Percentiles rank a stretch among this genome's conserved stretches.
These are phyloP conservation scores for Chamaecyparis obtusa DNA, from an alignment of 75 land plant species.

Conservation along the genomic window DNA sequence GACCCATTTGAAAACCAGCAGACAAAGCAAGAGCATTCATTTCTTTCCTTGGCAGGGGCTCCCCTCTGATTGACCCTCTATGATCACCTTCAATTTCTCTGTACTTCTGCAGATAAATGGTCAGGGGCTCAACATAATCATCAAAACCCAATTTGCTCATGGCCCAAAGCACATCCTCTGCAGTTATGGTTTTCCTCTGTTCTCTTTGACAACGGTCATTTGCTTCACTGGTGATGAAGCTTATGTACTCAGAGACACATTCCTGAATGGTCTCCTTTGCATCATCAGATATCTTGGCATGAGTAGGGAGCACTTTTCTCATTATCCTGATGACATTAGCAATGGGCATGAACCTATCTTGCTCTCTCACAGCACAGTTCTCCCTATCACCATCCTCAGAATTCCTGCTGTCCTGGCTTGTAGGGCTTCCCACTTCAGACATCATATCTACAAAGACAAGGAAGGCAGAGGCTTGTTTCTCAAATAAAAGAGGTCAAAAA, in stretches of 20 bases:
- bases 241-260: constrained; percentile 87
- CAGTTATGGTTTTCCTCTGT: constrained; percentile 19
- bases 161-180: constrained; percentile 47
- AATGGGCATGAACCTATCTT: constrained; percentile 51
- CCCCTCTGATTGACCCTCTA: constrained; percentile 11
- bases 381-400: constrained; percentile 15
- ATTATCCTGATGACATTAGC: constrained; percentile 66
- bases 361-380: constrained; percentile 32
- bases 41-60: constrained; percentile 5
- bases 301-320: constrained; percentile 60
- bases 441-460: constrained; percentile 7
- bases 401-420: constrained; percentile 12
- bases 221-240: constrained; percentile 83
- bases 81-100: constrained; percentile 30
- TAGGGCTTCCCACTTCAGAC: constrained; percentile 3
- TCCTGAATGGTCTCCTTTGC: constrained; percentile 81
- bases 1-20: constrained; percentile 10
- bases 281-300: constrained; percentile 74
- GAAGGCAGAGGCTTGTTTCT: background rate
- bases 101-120: constrained; percentile 56
- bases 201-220: constrained; percentile 47
- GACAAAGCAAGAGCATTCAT: constrained; percentile 3
- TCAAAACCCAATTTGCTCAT: constrained; percentile 82
- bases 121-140: constrained; percentile 67
- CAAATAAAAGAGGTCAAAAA: background rate